These are phyloP conservation scores for Fusarium burgessii DNA, from an alignment of 2,329 filamentous ascomycete species.

Conservation along the genomic window DNA sequence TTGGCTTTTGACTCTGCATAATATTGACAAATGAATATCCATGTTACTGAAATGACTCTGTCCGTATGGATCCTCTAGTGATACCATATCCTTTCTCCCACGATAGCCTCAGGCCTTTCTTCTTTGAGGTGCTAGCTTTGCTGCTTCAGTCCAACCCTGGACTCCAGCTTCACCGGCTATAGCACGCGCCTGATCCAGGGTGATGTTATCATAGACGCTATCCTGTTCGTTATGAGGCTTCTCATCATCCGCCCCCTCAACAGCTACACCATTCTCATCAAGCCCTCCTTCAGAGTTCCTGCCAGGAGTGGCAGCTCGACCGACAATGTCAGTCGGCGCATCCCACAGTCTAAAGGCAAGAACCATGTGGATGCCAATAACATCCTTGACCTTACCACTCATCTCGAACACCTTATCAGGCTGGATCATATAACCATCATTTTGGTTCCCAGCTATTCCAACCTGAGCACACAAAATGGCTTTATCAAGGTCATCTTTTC, in stretches of 20 bases:
- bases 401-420: background rate
- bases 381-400: background rate
- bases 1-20: background rate
- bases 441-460: background rate
- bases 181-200: background rate
- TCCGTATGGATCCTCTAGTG: background rate
- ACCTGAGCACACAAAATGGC: background rate
- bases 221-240: background rate
- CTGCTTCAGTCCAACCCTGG: conserved; percentile 1
- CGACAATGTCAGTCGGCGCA: background rate
- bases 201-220: background rate
- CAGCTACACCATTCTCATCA: too few species aligned
- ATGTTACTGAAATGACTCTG: background rate
- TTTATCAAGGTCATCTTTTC: background rate
- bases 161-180: background rate
- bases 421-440: background rate
- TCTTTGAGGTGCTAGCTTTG: background rate
- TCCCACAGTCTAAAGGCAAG: background rate
- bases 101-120: background rate
- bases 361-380: conserved; percentile 3
- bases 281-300: background rate
- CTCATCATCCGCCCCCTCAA: background rate
- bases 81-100: background rate
- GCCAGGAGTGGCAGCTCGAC: background rate
- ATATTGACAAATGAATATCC: background rate